Evolutionary conservation across 805 yeast species (phyloP), one percentile per base, ranked within the genome.

Genomic region (Sugiyamaella lignohabitans): DNA sequence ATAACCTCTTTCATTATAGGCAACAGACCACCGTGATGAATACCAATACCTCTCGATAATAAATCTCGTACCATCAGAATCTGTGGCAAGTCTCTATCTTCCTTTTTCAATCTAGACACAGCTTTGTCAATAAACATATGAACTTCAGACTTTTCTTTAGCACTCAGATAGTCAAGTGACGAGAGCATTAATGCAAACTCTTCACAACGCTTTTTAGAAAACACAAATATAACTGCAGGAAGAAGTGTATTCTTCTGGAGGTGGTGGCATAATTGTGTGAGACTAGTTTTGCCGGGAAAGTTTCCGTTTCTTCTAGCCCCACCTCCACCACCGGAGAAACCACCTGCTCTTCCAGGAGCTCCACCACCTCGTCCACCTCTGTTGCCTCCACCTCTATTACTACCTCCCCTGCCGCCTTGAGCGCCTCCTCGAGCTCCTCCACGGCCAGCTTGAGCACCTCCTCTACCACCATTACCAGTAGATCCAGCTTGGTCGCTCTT

Each of bases 1-100:
- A 89, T 89, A 40, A 87, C 79, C 60, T 89, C 98, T 59, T 89
- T 89, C 22, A 89, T 94, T 34, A 89, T 89, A 0, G 98, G 98
- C 48, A 89, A 67, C 49, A 89, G 67, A 1, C 98, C 98, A 61
- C 96, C 95, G 65, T 89, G 97, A 62, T 89, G 98, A 1, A 89
- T 94, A 0, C 96, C 97, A 51, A 93, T 84, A 47, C 98, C 98
- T 59, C 97, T 74, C 38, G 87, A 76, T 38, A 93, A 66, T 74
- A 91, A 71, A 24, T 87, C 95, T 55, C 94, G 74, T 49, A 91
- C 74, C 53, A 84, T 80, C 50, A 86, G 53, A 49, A 93, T 91
- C 66, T 93, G 98, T 1, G 98, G 98, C 42, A 93, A 70, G 47
- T 84, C 91, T 52, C 98, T 75, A 62, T 93, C 98, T 59, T 93